Base-by-base conservation (phyloP, 2,329 filamentous ascomycete species). In the Dothideomycetes sp. region DNA sequence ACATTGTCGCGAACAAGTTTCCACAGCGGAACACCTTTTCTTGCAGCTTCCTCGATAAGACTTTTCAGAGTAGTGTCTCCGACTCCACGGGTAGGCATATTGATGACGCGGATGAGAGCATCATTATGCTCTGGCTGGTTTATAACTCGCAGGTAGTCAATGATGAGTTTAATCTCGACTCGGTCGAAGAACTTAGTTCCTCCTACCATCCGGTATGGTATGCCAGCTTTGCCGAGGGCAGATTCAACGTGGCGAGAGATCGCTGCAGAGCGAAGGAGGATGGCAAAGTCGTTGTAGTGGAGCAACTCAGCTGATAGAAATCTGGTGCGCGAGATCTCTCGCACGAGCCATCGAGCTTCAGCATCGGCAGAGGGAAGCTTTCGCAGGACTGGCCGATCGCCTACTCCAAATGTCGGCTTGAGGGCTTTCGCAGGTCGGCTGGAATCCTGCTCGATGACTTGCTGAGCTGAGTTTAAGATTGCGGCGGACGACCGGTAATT, bases 151-250 rank as follows among this genome's bases (percentile, higher is more conserved):
- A 96, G 68, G 56, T 98, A 96, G 56, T 95, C 87, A 3, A 96
- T 62, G 1, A 96, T 58, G 5, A 86, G 71, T 58, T 91, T 93
- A 54, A 96, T 81, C 57, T 98, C 89, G 3, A 77, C 73, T 37
- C 91, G 78, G 49, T 98, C 91, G 53, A 93, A 96, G 57, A 98
- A 98, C 43, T 84, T 83, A 46, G 78, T 76, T 2, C 91, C 89
- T 51, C 82, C 89, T 37, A 96, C 80, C 88, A 96, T 95, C 36
- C 79, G 79, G 60, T 96, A 98, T 1, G 87, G 73, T 31, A 96
- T 77, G 1, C 87, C 86, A 9, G 77, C 76, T 52, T 81, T 85
- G 11, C 82, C 85, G 31, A 96, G 67, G 3, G 81, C 81, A 16
- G 79, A 73, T 61, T 98, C 89, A 30, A 96, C 81, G n/a, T 85